Percentiles rank a stretch among this genome's conserved stretches.
phyloP scores from a whole-genome alignment of 805 yeast genomes.

The Starmerella vitae region DNA sequence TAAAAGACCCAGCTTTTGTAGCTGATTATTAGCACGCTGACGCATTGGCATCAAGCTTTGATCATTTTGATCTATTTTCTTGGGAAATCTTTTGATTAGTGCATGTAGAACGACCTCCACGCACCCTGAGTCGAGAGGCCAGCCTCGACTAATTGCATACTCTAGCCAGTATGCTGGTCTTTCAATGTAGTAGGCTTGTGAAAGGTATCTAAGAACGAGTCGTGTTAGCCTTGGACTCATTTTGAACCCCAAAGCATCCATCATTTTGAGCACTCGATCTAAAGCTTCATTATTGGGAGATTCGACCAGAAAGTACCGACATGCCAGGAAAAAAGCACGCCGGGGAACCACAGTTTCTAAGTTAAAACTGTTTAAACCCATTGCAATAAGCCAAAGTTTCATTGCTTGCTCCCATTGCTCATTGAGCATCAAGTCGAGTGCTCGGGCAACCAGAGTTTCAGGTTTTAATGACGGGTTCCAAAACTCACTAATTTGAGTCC shows the following conservation, averaged over 20 bases:
- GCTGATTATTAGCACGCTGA: neutral
- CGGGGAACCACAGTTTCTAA: no score
- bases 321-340: conserved; percentile 4
- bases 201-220: conserved; percentile 10
- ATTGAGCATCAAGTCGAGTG: conserved; percentile 1
- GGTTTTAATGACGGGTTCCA: conserved; percentile 10
- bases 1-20: no score
- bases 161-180: conserved; percentile 14
- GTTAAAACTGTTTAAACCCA: conserved; percentile 1
- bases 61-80: neutral
- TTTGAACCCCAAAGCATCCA: conserved; percentile 5
- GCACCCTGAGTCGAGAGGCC: conserved; percentile 11
- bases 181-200: neutral
- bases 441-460: conserved; percentile 4
- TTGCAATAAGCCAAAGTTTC: conserved; percentile 3
- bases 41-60: no score
- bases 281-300: conserved; percentile 6
- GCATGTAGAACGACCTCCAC: conserved; percentile 1
- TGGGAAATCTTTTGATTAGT: neutral
- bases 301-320: conserved; percentile 12
- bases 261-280: conserved; percentile 6
- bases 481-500: conserved; percentile 4
- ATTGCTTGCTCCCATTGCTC: conserved; percentile 2
- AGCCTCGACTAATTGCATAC: conserved; percentile 11
- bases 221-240: conserved; percentile 10